Conservation (phyloP, 116 monocot species). For the Dioscorea cayenensis region DNA sequence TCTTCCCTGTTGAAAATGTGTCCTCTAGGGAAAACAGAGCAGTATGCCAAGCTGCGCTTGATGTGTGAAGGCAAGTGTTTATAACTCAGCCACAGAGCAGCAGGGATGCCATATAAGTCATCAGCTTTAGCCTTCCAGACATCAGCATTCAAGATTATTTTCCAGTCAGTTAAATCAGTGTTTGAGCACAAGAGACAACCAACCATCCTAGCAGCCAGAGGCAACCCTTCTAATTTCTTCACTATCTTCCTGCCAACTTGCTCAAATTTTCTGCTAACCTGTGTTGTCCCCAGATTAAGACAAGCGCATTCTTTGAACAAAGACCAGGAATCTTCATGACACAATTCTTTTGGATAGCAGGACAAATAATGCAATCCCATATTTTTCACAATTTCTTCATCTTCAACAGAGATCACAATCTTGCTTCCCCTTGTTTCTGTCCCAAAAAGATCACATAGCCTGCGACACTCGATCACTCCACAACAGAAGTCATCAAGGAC, state of each 20-base stretch:
- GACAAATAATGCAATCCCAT: background rate
- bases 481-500: constrained; percentile 3
- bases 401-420: background rate
- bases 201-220: background rate
- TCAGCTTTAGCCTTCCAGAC: background rate
- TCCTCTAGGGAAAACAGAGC: background rate
- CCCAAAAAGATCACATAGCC: background rate
- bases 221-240: background rate
- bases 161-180: background rate
- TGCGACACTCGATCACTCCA: background rate
- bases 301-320: background rate
- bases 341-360: background rate
- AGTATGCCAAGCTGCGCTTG: background rate
- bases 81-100: constrained; percentile 1
- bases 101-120: background rate
- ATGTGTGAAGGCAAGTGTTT: background rate
- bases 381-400: background rate
- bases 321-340: background rate
- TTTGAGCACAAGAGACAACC: background rate
- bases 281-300: background rate
- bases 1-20: background rate
- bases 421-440: background rate
- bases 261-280: background rate
- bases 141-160: background rate
- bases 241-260: background rate